Evolutionary conservation across 2,329 filamentous ascomycete genomes (phyloP).

Genomic region (Colletotrichum cordylinicola): DNA sequence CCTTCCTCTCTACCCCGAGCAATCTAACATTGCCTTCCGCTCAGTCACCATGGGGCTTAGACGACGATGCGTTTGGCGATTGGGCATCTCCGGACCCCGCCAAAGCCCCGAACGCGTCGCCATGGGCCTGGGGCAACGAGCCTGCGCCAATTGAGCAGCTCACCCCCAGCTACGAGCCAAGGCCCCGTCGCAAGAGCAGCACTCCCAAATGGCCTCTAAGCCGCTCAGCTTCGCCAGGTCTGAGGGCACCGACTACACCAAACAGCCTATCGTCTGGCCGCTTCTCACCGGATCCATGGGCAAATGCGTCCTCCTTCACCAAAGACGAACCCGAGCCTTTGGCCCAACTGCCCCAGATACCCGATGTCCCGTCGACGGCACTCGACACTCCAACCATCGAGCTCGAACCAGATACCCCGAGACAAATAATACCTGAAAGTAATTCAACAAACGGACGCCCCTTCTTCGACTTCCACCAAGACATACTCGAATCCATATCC

Average conservation of each 20-base stretch:
- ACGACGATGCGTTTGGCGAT: conserved; percentile 41
- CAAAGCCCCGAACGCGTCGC: conserved; percentile 19
- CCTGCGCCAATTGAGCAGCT: conserved; percentile 23
- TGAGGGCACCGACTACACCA: conserved; percentile 34
- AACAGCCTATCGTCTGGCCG: conserved; percentile 37
- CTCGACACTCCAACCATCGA: not conserved
- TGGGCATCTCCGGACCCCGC: conserved; percentile 39
- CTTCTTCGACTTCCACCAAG: not conserved
- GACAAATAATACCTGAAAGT: not conserved
- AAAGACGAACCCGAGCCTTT: conserved; percentile 22
- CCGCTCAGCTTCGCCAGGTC: conserved; percentile 38
- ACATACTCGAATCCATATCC: not conserved
- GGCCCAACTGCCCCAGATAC: conserved; percentile 20
- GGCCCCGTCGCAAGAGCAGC: conserved; percentile 37
- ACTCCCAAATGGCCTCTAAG: conserved; percentile 46
- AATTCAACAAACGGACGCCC: not conserved
- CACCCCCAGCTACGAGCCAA: conserved; percentile 35
- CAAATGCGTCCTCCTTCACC: conserved; percentile 28
- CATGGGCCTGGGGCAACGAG: conserved; percentile 15
- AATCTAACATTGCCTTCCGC: conserved; percentile 28
- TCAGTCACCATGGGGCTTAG: conserved; percentile 46
- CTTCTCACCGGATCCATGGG: conserved; percentile 49
- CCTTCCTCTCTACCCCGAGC: conserved; percentile 41
- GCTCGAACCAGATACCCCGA: not conserved
- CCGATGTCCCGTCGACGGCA: conserved; percentile 22